Evolutionary conservation across 2,329 filamentous ascomycete species (phyloP).

Genomic region (Microdochium bolleyi): DNA sequence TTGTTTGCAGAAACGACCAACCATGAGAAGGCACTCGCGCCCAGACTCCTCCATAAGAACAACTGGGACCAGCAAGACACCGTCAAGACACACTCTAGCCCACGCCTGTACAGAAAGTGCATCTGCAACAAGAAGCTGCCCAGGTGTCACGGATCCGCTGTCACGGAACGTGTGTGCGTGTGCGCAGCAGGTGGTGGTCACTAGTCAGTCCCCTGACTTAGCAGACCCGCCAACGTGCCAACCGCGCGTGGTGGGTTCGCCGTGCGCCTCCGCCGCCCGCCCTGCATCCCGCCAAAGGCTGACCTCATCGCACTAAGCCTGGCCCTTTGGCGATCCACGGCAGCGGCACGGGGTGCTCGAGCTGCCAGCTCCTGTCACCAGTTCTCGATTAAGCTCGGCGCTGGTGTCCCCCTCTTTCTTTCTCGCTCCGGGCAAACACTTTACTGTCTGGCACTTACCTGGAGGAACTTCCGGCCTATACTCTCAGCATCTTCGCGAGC

Average conservation of each 20-base stretch:
- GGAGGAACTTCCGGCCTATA: no score
- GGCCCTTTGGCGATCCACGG: neutral
- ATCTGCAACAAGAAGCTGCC: no score
- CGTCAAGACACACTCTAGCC: no score
- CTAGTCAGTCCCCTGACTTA: neutral
- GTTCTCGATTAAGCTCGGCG: neutral
- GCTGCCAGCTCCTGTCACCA: neutral
- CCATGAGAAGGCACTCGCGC: no score
- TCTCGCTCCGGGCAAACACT: neutral
- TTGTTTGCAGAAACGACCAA: no score
- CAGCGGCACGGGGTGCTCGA: neutral
- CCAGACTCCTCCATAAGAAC: no score
- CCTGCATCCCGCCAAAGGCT: neutral
- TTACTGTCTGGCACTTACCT: no score
- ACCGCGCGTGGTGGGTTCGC: neutral
- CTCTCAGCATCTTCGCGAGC: no score
- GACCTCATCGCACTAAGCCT: neutral
- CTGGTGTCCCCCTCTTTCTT: neutral
- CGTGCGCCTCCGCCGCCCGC: neutral
- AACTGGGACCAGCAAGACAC: no score
- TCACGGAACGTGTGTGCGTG: neutral
- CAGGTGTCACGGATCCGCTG: no score
- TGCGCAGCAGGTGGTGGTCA: no score
- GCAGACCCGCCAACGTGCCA: neutral
- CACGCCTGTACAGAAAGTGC: no score